Evolutionary conservation across 2,329 filamentous ascomycete species (phyloP), one percentile per base, ranked within the genome.

Genomic region (Penicillium brevicompactum): DNA sequence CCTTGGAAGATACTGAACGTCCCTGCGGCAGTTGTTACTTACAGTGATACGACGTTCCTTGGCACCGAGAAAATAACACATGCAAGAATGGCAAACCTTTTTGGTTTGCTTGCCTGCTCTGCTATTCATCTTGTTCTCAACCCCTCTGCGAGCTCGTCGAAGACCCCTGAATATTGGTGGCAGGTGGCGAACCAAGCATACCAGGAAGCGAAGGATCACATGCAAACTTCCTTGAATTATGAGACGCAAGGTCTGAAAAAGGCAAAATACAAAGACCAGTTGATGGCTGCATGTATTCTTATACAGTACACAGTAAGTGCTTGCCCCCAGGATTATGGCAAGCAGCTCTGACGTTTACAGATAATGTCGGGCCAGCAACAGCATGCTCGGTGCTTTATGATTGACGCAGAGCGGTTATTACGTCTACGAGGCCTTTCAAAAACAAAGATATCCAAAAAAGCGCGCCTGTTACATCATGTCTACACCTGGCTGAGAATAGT

Each of bases 221-320:
- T 73, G 51, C 66, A 71, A 42, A 55, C 56, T 13, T 73, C 70
- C 4, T 34, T 74, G 11, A 62, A 67, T 24, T 43, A 62, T 5
- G 72, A 74, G 48, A 67, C 64, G 0, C 55, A 62, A 7, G 65
- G 67, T 1, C 59, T 66, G 9, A 64, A 64, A 30, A 69, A 69
- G 47, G 70, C 71, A 5, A 75, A 74, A 55, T 75, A 74, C 27
- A 75, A 75, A 51, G 71, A 75, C 21, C 72, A 74, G 49, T 55
- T 74, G 21, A 74, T 73, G 69, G 70, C 72, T 8, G 64, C 71
- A 2, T 67, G 67, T 24, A 67, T 64, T n/a, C 54, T 74, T 40
- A 65, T 68, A n/a, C 63, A 70, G 40, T 71, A 66, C 55, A 66
- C 71, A 4, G 69, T 74, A 60, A 53, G 67, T 53, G 13, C 2